Percentiles rank a stretch among this genome's conserved stretches.
These are phyloP conservation scores for Excoecaria cochinchinensis DNA, from an alignment of 345 rosid genomes.

Conservation along the genomic window DNA sequence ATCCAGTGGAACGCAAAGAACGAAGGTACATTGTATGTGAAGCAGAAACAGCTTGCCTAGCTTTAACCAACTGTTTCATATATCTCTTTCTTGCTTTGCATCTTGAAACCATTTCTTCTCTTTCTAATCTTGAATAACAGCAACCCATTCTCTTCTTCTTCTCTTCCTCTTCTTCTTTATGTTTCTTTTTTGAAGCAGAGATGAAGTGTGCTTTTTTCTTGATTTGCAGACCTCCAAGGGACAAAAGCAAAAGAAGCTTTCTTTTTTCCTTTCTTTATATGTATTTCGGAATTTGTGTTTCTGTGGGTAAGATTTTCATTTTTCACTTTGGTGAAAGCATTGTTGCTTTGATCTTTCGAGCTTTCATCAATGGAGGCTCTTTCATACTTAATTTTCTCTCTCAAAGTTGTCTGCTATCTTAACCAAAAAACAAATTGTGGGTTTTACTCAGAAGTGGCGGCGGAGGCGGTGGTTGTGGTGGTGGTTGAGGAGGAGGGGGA, in stretches of 20 bases:
- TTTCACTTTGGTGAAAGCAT: constrained; percentile 22
- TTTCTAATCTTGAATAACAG: constrained; percentile 71
- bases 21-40: constrained; percentile 90
- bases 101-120: constrained; percentile 81
- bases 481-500: constrained; percentile 6
- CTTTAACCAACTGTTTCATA: constrained; percentile 77
- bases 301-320: neutral
- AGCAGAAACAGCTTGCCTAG: constrained; percentile 73
- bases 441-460: neutral
- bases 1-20: constrained; percentile 75
- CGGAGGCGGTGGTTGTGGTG: neutral
- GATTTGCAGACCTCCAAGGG: neutral
- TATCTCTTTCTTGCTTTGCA: constrained; percentile 90
- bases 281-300: neutral
- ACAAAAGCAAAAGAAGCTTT: neutral
- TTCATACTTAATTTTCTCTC: neutral
- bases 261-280: neutral
- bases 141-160: constrained; percentile 60
- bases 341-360: constrained; percentile 13
- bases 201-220: neutral
- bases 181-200: neutral
- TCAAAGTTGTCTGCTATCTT: neutral
- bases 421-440: neutral
- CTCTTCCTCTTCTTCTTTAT: neutral
- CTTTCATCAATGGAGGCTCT: constrained; percentile 14